phyloP scores from a whole-genome alignment of 108 stramenopile species.

The Aurantiochytrium sp. region DNA sequence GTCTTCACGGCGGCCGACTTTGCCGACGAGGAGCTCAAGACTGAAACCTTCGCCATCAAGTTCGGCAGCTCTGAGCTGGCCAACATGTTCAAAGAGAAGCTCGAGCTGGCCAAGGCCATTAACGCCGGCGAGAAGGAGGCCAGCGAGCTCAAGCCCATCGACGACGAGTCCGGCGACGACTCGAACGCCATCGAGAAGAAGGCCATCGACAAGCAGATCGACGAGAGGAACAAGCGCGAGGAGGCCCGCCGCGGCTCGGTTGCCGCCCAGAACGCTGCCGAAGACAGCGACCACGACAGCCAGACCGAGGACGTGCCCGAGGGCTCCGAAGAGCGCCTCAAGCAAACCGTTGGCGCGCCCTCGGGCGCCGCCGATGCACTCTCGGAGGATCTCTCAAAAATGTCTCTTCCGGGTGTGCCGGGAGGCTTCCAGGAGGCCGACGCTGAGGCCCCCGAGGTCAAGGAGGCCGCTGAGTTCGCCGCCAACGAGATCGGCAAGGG shows the following conservation, averaged over 20 bases:
- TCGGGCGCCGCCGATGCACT: neutral
- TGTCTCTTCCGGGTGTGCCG: neutral
- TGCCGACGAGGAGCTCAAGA: slow-evolving; percentile 76
- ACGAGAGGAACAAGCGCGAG: slow-evolving; percentile 9
- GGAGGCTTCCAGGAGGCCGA: slow-evolving; percentile 10
- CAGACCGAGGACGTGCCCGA: neutral
- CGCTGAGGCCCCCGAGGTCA: neutral
- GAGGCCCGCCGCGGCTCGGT: neutral
- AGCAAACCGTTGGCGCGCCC: neutral
- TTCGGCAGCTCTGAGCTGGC: slow-evolving; percentile 89
- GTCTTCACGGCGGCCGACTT: slow-evolving; percentile 97
- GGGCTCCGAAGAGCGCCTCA: neutral
- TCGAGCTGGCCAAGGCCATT: slow-evolving; percentile 73
- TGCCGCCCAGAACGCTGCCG: neutral
- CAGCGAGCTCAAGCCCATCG: slow-evolving; percentile 4
- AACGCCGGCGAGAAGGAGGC: slow-evolving; percentile 37
- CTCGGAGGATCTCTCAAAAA: slow-evolving; percentile 8
- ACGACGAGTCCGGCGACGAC: neutral
- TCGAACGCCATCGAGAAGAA: neutral
- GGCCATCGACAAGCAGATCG: neutral
- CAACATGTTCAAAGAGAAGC: slow-evolving; percentile 80
- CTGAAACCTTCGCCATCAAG: slow-evolving; percentile 90
- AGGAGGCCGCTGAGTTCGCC: slow-evolving; percentile 20
- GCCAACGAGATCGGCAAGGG: neutral
- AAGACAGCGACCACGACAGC: slow-evolving; percentile 16